Evolutionary conservation across 2,329 filamentous ascomycete genomes (phyloP), one percentile per base, ranked within the genome.

Genomic region (Calonectria ilicicola): DNA sequence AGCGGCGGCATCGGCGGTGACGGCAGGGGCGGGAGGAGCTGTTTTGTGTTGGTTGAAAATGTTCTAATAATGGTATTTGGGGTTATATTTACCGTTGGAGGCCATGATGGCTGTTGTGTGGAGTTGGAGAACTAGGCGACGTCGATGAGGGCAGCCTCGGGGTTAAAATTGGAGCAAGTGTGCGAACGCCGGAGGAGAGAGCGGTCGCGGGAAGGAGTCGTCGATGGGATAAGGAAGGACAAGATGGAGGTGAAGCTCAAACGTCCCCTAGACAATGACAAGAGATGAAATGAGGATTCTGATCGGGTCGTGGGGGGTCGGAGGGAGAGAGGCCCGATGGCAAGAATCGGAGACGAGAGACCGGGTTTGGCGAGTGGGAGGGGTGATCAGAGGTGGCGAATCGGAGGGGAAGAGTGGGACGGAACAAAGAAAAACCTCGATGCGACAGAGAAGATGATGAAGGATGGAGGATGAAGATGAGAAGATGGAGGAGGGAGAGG

Each of bases 51-150:
- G 85, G 72, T 87, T 85, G 76, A 80, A 72, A 74, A 80, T 70
- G 72, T 74, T 75, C 79, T 84, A 83, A 76, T 84, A 83, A 80
- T 87, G 84, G 75, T 86, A 84, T 82, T 85, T 84, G 79, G 86
- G 84, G 81, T 81, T 83, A 80, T 86, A 83, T 81, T 84, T 89
- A 83, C 89, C 89, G 89, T 90, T 91, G 81, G 89, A 89, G 81
- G 89, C 87, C 89, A 91, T 91, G 77, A 71, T 81, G 77, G 77
- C 75, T 79, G 69, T 74, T 71, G 62, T 75, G 71, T 56, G 67
- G 67, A 73, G 65, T 67, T 63, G 65, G 56, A 47, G 47, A 58
- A 60, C 32, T 60, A 38, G 53, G 53, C 53, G 38, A 68, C 26
- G 72, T 72, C 67, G 74, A 63, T 65, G 62, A 67, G 65, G 67